A percentile compares a stretch with the other conserved stretches of the same genome.
Evolutionary conservation across 2,329 filamentous ascomycete genomes (phyloP).

Genomic region (Paracorniculantispora psalliotae): DNA sequence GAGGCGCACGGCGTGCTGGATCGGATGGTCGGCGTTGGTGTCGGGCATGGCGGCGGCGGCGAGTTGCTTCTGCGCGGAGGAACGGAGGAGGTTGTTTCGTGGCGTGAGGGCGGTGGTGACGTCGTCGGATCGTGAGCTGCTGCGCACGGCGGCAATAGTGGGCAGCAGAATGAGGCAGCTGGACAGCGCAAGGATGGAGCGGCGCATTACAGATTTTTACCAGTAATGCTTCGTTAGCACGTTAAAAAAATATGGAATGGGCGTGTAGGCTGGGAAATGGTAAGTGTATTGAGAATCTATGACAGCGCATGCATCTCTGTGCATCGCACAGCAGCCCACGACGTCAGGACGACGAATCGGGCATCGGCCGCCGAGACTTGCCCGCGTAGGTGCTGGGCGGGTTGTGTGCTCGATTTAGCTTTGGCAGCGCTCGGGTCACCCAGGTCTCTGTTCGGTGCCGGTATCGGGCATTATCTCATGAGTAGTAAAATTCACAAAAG

Average conservation of each 20-base stretch:
- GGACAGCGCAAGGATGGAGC: constrained; percentile 7
- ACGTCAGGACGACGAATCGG: constrained; percentile 7
- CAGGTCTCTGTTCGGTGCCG: not conserved
- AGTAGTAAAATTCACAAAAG: not conserved
- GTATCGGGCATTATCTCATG: not conserved
- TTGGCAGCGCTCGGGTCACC: not conserved
- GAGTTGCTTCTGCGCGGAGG: constrained; percentile 7
- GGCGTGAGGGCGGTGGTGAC: constrained; percentile 16
- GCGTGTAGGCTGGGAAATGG: no score
- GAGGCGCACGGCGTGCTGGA: constrained; percentile 57
- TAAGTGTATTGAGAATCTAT: no score
- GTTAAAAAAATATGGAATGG: no score
- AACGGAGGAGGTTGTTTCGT: not conserved
- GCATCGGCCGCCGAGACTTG: constrained; percentile 8
- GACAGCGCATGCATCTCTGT: not conserved
- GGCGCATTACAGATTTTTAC: constrained; percentile 3
- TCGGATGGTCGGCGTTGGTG: constrained; percentile 18
- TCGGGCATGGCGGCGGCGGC: constrained; percentile 13
- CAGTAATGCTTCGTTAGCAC: not conserved
- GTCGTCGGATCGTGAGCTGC: not conserved
- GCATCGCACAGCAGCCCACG: not conserved
- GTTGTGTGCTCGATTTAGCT: not conserved
- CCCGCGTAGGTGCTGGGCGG: not conserved
- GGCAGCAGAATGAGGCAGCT: constrained; percentile 3
- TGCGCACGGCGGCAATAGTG: not conserved